A percentile compares a stretch with the other conserved stretches of the same genome.
Evolutionary conservation across 176 grass and related monocot genomes (phyloP).

Genomic region (Canna indica): DNA sequence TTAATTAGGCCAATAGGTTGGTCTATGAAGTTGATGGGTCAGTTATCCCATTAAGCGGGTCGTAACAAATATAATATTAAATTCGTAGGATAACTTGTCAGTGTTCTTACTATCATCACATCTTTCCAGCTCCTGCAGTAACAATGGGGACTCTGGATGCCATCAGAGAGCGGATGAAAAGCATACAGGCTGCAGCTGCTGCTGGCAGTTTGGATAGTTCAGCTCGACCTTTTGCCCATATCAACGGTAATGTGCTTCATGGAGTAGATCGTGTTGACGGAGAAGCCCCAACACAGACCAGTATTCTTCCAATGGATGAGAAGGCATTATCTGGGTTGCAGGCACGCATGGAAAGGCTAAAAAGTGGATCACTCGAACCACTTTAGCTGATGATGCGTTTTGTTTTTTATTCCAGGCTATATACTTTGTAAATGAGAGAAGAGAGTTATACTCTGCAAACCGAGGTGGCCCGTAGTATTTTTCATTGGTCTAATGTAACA

Average conservation of each 20-base stretch:
- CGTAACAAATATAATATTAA: too few relatives aligned
- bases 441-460: not conserved
- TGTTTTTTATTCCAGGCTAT: slow-evolving; percentile 30
- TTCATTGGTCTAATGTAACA: not conserved
- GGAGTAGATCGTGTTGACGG: slow-evolving; percentile 29
- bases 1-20: too few relatives aligned
- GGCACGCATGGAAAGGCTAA: slow-evolving; percentile 92
- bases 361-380: slow-evolving; percentile 81
- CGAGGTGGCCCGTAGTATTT: slow-evolving; percentile 4
- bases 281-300: slow-evolving; percentile 49
- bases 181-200: slow-evolving; percentile 86
- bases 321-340: slow-evolving; percentile 84
- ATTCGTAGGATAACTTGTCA: too few relatives aligned
- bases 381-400: slow-evolving; percentile 38
- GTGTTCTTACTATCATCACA: not conserved
- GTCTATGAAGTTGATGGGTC: too few relatives aligned
- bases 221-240: slow-evolving; percentile 34
- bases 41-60: too few relatives aligned
- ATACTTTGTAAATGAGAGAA: slow-evolving; percentile 61
- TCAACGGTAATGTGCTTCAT: slow-evolving; percentile 39
- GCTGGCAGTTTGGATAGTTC: slow-evolving; percentile 48
- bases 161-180: slow-evolving; percentile 98
- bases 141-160: slow-evolving; percentile 33
- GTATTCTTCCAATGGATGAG: slow-evolving; percentile 83
- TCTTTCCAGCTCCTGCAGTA: slow-evolving; percentile 18